These are phyloP conservation scores for Pseudogymnoascus sp. DNA, from an alignment of 2,329 filamentous ascomycete genomes.

Conservation along the genomic window DNA sequence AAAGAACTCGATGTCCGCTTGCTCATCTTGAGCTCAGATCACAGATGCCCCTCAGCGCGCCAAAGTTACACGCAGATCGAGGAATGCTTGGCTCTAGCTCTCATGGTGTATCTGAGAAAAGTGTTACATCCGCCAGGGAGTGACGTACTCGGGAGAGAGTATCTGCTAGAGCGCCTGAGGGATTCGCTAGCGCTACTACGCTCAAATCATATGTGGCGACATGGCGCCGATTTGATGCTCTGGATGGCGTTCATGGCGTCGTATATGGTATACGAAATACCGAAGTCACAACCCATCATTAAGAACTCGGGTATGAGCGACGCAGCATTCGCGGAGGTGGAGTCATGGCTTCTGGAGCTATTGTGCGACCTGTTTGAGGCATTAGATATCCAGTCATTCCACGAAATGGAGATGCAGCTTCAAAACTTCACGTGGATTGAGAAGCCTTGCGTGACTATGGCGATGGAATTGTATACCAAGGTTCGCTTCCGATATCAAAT, in stretches of 20 bases:
- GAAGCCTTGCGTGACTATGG: not conserved
- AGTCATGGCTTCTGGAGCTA: not conserved
- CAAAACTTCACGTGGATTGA: not conserved
- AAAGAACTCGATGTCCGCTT: not conserved
- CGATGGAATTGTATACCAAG: not conserved
- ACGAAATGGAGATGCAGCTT: not conserved
- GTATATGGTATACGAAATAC: not conserved
- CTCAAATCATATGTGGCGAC: not conserved
- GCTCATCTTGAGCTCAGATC: not conserved
- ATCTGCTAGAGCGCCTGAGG: not conserved
- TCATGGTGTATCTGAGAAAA: not conserved
- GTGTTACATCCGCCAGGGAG: not conserved
- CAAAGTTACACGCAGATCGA: not conserved
- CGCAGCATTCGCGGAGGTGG: not conserved
- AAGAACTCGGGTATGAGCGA: not conserved
- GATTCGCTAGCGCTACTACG: not conserved
- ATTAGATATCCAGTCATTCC: not conserved
- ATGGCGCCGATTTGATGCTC: not conserved
- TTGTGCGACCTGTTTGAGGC: not conserved
- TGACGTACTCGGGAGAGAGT: not conserved
- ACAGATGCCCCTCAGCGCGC: not conserved
- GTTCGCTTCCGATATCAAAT: not conserved
- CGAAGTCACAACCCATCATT: not conserved
- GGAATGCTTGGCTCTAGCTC: not conserved
- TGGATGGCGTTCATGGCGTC: not conserved